These are phyloP conservation scores for Amanita phalloides DNA, from an alignment of 768 basidiomycete species.

Conservation along the genomic window DNA sequence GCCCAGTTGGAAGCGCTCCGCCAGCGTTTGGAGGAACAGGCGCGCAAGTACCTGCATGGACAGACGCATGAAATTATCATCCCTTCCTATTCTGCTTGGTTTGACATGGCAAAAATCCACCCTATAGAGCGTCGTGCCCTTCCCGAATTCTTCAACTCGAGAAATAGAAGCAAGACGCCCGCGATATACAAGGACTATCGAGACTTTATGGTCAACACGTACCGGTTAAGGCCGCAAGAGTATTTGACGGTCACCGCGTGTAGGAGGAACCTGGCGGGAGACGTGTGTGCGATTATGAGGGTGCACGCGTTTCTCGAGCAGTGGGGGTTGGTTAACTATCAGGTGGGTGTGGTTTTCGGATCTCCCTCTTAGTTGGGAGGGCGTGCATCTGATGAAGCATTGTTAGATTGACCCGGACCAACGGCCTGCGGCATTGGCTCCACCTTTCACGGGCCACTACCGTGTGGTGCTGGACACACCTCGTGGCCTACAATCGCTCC, in stretches of 20 bases:
- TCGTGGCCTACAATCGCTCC: conserved; percentile 89
- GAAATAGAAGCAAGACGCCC: conserved; percentile 92
- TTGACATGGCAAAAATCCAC: conserved; percentile 90
- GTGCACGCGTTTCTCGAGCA: conserved; percentile 98
- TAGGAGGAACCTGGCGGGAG: conserved; percentile 89
- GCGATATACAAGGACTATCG: conserved; percentile 98
- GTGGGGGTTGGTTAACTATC: conserved; percentile 98
- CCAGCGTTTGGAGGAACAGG: conserved; percentile 73
- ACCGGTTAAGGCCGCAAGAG: conserved; percentile 85
- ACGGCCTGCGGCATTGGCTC: conserved; percentile 86
- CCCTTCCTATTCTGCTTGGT: conserved; percentile 97
- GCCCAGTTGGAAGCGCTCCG: conserved; percentile 77
- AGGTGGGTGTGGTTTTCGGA: conserved; percentile 40
- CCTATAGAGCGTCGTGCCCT: conserved; percentile 85
- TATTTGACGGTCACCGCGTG: conserved; percentile 98
- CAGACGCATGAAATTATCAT: conserved; percentile 97
- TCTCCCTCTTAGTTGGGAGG: not conserved
- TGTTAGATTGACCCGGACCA: conserved; percentile 92
- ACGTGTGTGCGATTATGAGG: conserved; percentile 97
- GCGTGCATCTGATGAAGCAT: conserved; percentile 1
- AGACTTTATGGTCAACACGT: conserved; percentile 99
- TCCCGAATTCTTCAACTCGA: conserved; percentile 96
- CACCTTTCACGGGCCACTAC: conserved; percentile 98
- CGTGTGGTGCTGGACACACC: conserved; percentile 96
- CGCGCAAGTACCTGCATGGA: conserved; percentile 88